Percentiles rank a stretch among this genome's conserved stretches.
These are phyloP conservation scores for Auricularia auricula-judae DNA, from an alignment of 768 basidiomycete genomes.

Conservation along the genomic window DNA sequence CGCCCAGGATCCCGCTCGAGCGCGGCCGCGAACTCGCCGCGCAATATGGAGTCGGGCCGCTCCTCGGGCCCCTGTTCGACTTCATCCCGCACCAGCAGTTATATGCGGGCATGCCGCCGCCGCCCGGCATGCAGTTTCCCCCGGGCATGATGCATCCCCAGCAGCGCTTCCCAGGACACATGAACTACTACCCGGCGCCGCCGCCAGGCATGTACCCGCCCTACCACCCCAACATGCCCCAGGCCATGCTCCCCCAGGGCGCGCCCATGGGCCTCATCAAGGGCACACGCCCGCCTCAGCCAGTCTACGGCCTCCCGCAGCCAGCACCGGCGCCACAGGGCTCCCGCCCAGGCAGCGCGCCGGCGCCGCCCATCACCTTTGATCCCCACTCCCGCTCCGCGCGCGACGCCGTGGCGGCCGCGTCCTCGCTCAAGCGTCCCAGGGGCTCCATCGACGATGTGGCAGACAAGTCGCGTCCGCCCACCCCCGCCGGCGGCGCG, in stretches of 20 bases:
- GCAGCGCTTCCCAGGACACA: not conserved
- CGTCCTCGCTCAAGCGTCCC: conserved; percentile 28
- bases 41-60: conserved; percentile 82
- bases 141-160: conserved; percentile 22
- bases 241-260: not conserved
- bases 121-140: conserved; percentile 26
- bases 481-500: conserved; percentile 35
- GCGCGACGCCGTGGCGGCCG: conserved; percentile 10
- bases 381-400: conserved; percentile 13
- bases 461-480: conserved; percentile 47
- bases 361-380: conserved; percentile 7
- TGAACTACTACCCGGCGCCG: not conserved
- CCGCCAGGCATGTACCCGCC: not conserved
- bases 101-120: conserved; percentile 7
- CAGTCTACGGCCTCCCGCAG: conserved; percentile 29
- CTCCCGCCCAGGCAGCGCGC: conserved; percentile 4
- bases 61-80: conserved; percentile 87
- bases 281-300: conserved; percentile 34
- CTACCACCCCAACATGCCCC: conserved; percentile 2
- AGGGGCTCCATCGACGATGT: conserved; percentile 28
- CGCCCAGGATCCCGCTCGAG: conserved; percentile 84
- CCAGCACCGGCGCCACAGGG: not conserved
- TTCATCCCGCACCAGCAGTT: conserved; percentile 52
- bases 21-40: conserved; percentile 85
- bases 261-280: conserved; percentile 24